phyloP scores from a whole-genome alignment of 257 asterid species.

The Forsythia viridissima region DNA sequence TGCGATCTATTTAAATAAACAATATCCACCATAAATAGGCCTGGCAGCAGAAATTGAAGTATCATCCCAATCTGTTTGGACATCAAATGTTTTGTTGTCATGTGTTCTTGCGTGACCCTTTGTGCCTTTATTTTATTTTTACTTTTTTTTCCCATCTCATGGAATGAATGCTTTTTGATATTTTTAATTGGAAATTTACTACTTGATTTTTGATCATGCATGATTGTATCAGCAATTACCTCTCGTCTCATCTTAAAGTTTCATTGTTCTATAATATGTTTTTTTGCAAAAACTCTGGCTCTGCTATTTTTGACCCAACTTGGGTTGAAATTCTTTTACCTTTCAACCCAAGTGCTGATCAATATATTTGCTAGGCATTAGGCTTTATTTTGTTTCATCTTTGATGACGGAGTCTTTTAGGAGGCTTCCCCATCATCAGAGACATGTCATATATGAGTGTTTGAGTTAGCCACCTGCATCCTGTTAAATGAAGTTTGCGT shows the following conservation, averaged over 20 bases:
- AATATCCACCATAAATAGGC: not conserved
- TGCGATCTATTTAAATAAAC: not conserved
- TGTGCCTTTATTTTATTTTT: not conserved
- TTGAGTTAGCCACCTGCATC: conserved; percentile 20
- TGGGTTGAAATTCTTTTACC: not conserved
- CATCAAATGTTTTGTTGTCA: not conserved
- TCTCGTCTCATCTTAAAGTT: not conserved
- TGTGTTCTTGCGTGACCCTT: not conserved
- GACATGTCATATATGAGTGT: conserved; percentile 11
- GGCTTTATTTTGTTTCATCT: not conserved
- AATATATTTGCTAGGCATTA: not conserved
- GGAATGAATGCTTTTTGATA: not conserved
- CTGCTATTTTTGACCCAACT: not conserved
- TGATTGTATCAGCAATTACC: not conserved
- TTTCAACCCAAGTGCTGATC: not conserved
- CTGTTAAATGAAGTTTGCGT: conserved; percentile 26
- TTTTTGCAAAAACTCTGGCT: not conserved
- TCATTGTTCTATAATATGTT: not conserved
- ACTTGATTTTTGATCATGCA: not conserved
- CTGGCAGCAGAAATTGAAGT: not conserved
- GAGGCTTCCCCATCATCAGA: conserved; percentile 19
- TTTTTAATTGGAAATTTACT: not conserved
- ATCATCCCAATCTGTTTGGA: not conserved
- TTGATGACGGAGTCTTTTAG: not conserved
- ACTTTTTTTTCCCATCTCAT: not conserved